Conservation (phyloP, 176 grass and related monocot genomes). For the Themeda triandra region DNA sequence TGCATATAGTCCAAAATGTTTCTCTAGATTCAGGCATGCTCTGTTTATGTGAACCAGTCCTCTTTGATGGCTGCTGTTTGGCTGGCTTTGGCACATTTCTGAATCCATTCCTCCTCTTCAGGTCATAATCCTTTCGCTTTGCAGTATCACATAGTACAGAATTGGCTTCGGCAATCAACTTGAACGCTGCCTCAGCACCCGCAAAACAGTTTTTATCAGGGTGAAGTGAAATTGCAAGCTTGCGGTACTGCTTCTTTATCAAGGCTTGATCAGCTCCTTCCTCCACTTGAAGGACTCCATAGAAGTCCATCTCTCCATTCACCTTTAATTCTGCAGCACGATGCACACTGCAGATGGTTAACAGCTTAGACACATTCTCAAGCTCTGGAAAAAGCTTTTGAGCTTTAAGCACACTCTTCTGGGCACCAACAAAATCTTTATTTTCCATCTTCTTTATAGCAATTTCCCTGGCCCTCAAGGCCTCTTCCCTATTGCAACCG, state of each 20-base stretch:
- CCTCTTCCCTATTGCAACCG: slow-evolving; percentile 83
- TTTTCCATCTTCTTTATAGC: slow-evolving; percentile 61
- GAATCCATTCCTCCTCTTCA: slow-evolving; percentile 48
- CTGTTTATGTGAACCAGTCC: slow-evolving; percentile 32
- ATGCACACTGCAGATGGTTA: slow-evolving; percentile 81
- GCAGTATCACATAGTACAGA: slow-evolving; percentile 54
- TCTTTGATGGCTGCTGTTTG: slow-evolving; percentile 37
- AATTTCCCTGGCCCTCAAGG: slow-evolving; percentile 69
- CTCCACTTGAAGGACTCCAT: slow-evolving; percentile 76
- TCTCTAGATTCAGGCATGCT: slow-evolving; percentile 26
- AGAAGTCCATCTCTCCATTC: slow-evolving; percentile 62
- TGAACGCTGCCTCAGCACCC: slow-evolving; percentile 92
- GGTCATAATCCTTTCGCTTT: slow-evolving; percentile 58
- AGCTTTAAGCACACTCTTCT: slow-evolving; percentile 66
- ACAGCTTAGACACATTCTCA: slow-evolving; percentile 68
- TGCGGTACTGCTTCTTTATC: slow-evolving; percentile 83
- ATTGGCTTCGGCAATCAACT: slow-evolving; percentile 81
- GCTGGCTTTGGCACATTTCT: slow-evolving; percentile 33
- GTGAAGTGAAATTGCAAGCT: slow-evolving; percentile 84
- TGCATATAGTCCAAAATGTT: slow-evolving; percentile 80
- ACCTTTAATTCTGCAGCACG: slow-evolving; percentile 52
- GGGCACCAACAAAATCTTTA: slow-evolving; percentile 70
- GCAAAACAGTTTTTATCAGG: slow-evolving; percentile 86
- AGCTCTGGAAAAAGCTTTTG: slow-evolving; percentile 78
- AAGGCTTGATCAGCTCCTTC: slow-evolving; percentile 48